These are phyloP conservation scores for Annona cherimola DNA, from an alignment of 164 flowering plant genomes.

Conservation along the genomic window DNA sequence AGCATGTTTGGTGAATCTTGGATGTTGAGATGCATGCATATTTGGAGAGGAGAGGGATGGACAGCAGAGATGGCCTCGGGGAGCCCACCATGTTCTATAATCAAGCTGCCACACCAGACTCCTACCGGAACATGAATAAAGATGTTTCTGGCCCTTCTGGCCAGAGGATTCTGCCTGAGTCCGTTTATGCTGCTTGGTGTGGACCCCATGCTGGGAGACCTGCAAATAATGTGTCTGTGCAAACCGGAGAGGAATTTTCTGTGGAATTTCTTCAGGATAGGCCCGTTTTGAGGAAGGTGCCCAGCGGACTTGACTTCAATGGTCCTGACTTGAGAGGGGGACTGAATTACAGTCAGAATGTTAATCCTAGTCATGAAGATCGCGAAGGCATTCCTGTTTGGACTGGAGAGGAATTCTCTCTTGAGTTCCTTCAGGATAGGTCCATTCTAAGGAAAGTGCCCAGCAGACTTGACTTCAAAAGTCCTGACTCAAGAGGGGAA, in stretches of 20 bases:
- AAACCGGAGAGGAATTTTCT: slow-evolving; percentile 85
- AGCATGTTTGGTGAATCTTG: background rate
- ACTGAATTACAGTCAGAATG: slow-evolving; percentile 19
- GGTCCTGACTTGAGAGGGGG: slow-evolving; percentile 20
- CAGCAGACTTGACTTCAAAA: slow-evolving; percentile 20
- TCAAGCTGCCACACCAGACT: slow-evolving; percentile 3
- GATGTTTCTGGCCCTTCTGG: slow-evolving; percentile 30
- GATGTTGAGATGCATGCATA: background rate
- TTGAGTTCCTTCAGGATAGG: slow-evolving; percentile 52
- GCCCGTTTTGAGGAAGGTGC: slow-evolving; percentile 21
- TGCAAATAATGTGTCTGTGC: slow-evolving; percentile 45
- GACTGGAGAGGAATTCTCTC: slow-evolving; percentile 82
- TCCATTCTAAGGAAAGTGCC: slow-evolving; percentile 23
- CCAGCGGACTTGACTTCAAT: slow-evolving; percentile 21
- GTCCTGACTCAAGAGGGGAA: slow-evolving; percentile 18
- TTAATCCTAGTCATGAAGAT: slow-evolving; percentile 33
- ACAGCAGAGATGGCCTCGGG: background rate
- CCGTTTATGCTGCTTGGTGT: slow-evolving; percentile 6
- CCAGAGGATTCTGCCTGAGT: slow-evolving; percentile 26
- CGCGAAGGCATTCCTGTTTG: slow-evolving; percentile 41
- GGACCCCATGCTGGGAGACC: slow-evolving; percentile 10
- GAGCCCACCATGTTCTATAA: slow-evolving; percentile 4
- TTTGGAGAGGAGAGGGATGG: slow-evolving; percentile 3
- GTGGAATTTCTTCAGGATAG: slow-evolving; percentile 54
- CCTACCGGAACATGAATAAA: slow-evolving; percentile 26